Percentiles rank a stretch among this genome's conserved stretches.
phyloP scores from a whole-genome alignment of 371 early-diverging fungal genomes.

The Mortierella sp. region DNA sequence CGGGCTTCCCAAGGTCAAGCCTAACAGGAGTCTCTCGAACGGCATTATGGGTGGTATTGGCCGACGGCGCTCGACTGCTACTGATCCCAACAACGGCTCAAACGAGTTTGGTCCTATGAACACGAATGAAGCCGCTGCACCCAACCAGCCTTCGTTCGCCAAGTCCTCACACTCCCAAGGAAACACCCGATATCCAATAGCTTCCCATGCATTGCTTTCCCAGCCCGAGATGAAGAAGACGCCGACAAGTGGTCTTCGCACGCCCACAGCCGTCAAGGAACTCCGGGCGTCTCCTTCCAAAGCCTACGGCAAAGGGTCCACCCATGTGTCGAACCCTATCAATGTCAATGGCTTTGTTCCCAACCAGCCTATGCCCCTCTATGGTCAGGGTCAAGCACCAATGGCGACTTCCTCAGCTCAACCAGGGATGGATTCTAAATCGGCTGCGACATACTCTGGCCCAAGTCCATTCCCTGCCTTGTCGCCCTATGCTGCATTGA shows the following conservation, averaged over 20 bases:
- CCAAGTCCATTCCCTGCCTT: constrained; percentile 38
- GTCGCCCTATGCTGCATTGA: constrained; percentile 64
- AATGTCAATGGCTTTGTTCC: constrained; percentile 25
- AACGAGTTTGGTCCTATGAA: constrained; percentile 5
- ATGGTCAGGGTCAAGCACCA: constrained; percentile 39
- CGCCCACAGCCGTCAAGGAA: constrained; percentile 50
- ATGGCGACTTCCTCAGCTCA: background rate
- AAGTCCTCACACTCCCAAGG: constrained; percentile 15
- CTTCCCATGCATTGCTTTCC: constrained; percentile 2
- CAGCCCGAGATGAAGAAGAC: constrained; percentile 42
- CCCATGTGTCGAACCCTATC: constrained; percentile 29
- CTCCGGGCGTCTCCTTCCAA: constrained; percentile 40
- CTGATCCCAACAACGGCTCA: constrained; percentile 16
- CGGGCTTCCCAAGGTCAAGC: constrained; percentile 25
- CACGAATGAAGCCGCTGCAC: constrained; percentile 11
- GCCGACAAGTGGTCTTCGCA: constrained; percentile 46
- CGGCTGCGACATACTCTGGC: constrained; percentile 1
- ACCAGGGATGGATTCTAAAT: constrained; percentile 19
- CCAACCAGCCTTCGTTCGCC: constrained; percentile 17
- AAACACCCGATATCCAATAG: constrained; percentile 1
- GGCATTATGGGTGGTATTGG: constrained; percentile 32
- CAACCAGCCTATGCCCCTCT: constrained; percentile 37
- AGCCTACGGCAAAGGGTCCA: constrained; percentile 13
- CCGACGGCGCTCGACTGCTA: constrained; percentile 22
- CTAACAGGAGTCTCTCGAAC: constrained; percentile 45